Base-by-base conservation (phyloP, 495 filamentous ascomycete species). In the Cercophora newfieldiana region DNA sequence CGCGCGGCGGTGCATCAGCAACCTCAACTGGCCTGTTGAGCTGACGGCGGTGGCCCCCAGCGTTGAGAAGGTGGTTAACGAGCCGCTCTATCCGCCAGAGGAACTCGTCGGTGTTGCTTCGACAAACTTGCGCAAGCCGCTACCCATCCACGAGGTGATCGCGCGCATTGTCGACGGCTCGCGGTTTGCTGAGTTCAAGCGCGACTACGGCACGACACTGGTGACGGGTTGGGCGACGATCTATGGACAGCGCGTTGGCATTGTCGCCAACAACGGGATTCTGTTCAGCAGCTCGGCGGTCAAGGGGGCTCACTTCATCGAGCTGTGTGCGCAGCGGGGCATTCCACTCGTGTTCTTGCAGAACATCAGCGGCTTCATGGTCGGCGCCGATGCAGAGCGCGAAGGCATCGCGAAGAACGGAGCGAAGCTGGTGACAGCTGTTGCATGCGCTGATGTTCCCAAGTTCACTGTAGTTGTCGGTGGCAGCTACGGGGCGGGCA, bases 301-400 rank as follows among this genome's bases (percentile, higher is more conserved):
- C 55, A 99, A 99, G 77, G 95, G 95, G 12, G 93, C 95, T 4
- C 95, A 99, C 78, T 99, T 99, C 79, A 96, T 98, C 74, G 91
- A 99, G 77, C 88, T 99, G n/a, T 97, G 95, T 80, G 86, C 88
- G 7, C 91, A 98, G 76, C 90, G 96, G 58, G 85, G 88, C 25
- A 91, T 98, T 56, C 94, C 95, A 18, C 81, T 99, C 0, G 80
- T 99, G 30, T 99, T 99, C 77, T 78, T 99, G 44, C 95, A 99
- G 74, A 99, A 99, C 74, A 99, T 99, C 75, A 89, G 86, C 7
- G 95, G 95, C 26, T 99, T 99, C 82, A 99, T 99, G 95, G 95
- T 99, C 14, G 95, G 95, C 28, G 85, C 84, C 7, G 93, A 96
- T 71, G 95, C 94, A 3, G 95, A 99, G 77, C 89, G 88, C 49